phyloP scores from a whole-genome alignment of 2,329 filamentous ascomycete genomes.

The Trichoderma asperellum region DNA sequence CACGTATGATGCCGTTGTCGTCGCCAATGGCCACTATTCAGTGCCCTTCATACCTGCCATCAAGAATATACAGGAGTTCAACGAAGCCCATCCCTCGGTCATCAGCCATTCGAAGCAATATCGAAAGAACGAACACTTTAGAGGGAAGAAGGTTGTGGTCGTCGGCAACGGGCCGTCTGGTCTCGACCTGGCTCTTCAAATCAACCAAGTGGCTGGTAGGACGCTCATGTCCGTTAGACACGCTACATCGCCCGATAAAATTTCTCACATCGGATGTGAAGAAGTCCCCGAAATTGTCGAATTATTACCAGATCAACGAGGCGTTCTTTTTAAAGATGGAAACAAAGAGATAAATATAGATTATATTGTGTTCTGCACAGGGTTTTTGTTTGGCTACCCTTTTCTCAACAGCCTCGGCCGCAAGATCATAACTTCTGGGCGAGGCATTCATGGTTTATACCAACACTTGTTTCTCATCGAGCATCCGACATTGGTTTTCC shows the following conservation, averaged over 20 bases:
- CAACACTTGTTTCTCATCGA: conserved; percentile 77
- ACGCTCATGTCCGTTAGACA: conserved; percentile 67
- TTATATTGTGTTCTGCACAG: conserved; percentile 82
- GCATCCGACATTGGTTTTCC: conserved; percentile 78
- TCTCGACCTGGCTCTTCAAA: conserved; percentile 79
- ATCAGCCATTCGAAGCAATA: conserved; percentile 83
- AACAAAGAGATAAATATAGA: conserved; percentile 70
- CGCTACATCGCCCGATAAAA: conserved; percentile 50
- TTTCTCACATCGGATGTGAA: conserved; percentile 51
- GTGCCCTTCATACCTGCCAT: conserved; percentile 69
- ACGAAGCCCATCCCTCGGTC: conserved; percentile 59
- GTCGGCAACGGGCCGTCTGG: conserved; percentile 86
- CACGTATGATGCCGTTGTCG: conserved; percentile 73
- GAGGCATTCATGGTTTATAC: conserved; percentile 72
- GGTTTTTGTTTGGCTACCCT: conserved; percentile 83
- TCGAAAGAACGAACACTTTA: conserved; percentile 65
- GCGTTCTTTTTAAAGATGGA: conserved; percentile 69
- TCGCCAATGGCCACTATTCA: conserved; percentile 76
- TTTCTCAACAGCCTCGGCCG: conserved; percentile 59
- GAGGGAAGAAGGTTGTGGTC: conserved; percentile 74
- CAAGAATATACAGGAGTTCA: conserved; percentile 62
- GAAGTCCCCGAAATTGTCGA: conserved; percentile 63
- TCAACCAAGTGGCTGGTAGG: conserved; percentile 64
- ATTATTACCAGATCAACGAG: conserved; percentile 58
- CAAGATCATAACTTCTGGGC: conserved; percentile 68